Conservation (phyloP, 192 early-diverging fungal genomes). For the Physocladia obscura region DNA sequence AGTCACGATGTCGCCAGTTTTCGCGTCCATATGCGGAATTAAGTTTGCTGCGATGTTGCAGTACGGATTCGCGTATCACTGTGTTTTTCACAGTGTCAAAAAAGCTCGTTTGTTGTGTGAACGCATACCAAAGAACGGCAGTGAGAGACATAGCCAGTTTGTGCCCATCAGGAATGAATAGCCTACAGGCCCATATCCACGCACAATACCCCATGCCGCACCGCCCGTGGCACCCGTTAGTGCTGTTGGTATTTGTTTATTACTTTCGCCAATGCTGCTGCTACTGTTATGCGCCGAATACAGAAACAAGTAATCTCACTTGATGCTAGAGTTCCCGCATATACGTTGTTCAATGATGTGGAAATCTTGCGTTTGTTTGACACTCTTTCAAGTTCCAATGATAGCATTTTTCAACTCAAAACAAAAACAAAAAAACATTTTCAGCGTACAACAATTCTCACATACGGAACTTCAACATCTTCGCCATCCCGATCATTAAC, state of each 20-base stretch:
- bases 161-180: slow-evolving; percentile 44
- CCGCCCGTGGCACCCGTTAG: slow-evolving; percentile 1
- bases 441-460: slow-evolving; percentile 40
- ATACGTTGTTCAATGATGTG: not conserved
- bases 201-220: not conserved
- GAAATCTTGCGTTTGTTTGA: not conserved
- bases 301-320: not conserved
- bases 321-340: not conserved
- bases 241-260: slow-evolving; percentile 18
- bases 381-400: too few relatives aligned
- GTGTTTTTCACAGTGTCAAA: not conserved
- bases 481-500: slow-evolving; percentile 85
- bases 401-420: too few relatives aligned
- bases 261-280: too few relatives aligned
- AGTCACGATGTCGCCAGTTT: slow-evolving; percentile 31
- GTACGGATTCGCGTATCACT: slow-evolving; percentile 32
- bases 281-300: not conserved
- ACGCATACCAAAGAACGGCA: slow-evolving; percentile 52
- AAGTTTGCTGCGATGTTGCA: slow-evolving; percentile 33
- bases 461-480: slow-evolving; percentile 71
- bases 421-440: too few relatives aligned
- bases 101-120: not conserved
- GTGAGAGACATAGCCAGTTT: slow-evolving; percentile 42
- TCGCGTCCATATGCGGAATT: slow-evolving; percentile 21
- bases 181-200: slow-evolving; percentile 30